Conservation (phyloP, 192 early-diverging fungal genomes). For the Coemansia sp. region DNA sequence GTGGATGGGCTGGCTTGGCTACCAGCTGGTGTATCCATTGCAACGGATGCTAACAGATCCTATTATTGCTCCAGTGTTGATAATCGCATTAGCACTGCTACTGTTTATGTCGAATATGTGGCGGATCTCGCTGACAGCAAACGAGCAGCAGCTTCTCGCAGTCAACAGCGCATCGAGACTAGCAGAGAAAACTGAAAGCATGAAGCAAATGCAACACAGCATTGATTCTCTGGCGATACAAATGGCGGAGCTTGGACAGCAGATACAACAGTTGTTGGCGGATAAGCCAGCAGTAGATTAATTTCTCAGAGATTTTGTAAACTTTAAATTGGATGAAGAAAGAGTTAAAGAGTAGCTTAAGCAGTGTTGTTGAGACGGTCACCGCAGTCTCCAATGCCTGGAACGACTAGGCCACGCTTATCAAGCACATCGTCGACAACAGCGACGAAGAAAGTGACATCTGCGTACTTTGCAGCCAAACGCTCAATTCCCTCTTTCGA, state of each 20-base stretch:
- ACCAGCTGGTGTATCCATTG: constrained; percentile 27
- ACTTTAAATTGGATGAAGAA: neutral
- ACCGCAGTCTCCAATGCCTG: constrained; percentile 68
- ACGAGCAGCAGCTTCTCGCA: neutral
- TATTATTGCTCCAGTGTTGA: constrained; percentile 10
- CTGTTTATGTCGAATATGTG: constrained; percentile 23
- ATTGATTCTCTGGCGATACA: constrained; percentile 30
- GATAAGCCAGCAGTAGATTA: too few species aligned
- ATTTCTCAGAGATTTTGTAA: too few species aligned
- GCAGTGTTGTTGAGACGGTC: constrained; percentile 64
- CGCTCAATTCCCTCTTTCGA: constrained; percentile 55
- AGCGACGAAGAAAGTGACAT: constrained; percentile 59
- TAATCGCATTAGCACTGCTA: constrained; percentile 14
- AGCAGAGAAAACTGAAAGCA: constrained; percentile 6
- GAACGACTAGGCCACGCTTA: constrained; percentile 59
- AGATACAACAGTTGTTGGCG: constrained; percentile 23
- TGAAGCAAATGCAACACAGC: constrained; percentile 25
- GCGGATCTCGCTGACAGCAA: constrained; percentile 13
- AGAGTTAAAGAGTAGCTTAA: constrained; percentile 1
- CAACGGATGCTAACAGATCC: constrained; percentile 8
- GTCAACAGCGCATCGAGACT: neutral
- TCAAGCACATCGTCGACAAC: constrained; percentile 61
- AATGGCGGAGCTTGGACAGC: constrained; percentile 19
- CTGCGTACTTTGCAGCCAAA: constrained; percentile 51
- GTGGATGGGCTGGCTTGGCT: constrained; percentile 28